Evolutionary conservation across 139 green algal genomes (phyloP).

Genomic region (Nannochloris sp.): DNA sequence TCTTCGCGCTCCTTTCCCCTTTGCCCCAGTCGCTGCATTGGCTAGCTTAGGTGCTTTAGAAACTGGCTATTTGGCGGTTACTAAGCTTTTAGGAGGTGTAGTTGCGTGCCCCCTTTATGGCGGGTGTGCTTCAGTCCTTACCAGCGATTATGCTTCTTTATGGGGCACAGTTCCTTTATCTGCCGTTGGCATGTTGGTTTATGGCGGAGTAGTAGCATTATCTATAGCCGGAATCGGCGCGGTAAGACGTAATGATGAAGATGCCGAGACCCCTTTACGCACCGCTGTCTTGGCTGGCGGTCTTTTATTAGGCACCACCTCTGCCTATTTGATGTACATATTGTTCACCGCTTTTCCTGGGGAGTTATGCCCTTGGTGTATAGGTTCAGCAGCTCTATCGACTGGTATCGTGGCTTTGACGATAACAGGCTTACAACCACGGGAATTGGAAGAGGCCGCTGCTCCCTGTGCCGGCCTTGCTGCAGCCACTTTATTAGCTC

Average conservation of each 20-base stretch:
- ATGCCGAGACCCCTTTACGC: neutral
- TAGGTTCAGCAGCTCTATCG: constrained; percentile 56
- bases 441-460: constrained; percentile 32
- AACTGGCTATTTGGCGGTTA: constrained; percentile 71
- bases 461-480: constrained; percentile 30
- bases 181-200: constrained; percentile 41
- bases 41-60: constrained; percentile 49
- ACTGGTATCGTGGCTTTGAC: constrained; percentile 23
- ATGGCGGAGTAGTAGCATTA: constrained; percentile 44
- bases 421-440: constrained; percentile 9
- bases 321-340: constrained; percentile 64
- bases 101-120: constrained; percentile 59
- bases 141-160: constrained; percentile 56
- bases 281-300: constrained; percentile 32
- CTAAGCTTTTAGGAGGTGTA: constrained; percentile 48
- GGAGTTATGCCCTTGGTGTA: constrained; percentile 60
- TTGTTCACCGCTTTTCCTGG: constrained; percentile 56
- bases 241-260: neutral
- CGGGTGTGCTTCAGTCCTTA: constrained; percentile 69
- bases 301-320: constrained; percentile 52
- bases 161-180: constrained; percentile 66
- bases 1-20: neutral
- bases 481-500: constrained; percentile 30
- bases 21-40: constrained; percentile 34
- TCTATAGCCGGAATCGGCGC: constrained; percentile 11